Percentiles rank a stretch among this genome's conserved stretches.
These are phyloP conservation scores for Penicillium sclerotiorum DNA, from an alignment of 2,329 filamentous ascomycete genomes.

Conservation along the genomic window DNA sequence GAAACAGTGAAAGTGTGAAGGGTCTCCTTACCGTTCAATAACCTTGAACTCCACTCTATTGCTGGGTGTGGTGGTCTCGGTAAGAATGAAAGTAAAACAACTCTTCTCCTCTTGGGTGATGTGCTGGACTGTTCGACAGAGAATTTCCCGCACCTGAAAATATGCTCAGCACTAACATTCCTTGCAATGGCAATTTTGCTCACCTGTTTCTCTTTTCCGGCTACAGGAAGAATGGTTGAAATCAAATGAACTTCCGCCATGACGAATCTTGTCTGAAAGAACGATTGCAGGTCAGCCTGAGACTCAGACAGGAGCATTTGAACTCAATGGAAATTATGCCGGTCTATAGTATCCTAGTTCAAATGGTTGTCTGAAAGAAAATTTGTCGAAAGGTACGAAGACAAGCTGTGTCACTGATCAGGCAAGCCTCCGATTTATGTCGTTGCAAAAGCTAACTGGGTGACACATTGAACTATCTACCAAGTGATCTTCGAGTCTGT, in stretches of 20 bases:
- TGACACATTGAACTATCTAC: too few relatives aligned
- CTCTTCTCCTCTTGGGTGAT: background rate
- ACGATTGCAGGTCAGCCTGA: too few relatives aligned
- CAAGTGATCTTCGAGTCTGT: too few relatives aligned
- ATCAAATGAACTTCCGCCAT: slow-evolving; percentile 1
- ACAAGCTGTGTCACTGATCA: too few relatives aligned
- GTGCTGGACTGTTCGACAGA: background rate
- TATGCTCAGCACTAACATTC: background rate
- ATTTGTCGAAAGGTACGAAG: too few relatives aligned
- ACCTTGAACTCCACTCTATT: background rate
- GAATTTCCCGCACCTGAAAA: background rate
- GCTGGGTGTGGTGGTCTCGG: background rate
- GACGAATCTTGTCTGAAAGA: background rate
- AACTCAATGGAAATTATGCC: too few relatives aligned
- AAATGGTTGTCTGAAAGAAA: too few relatives aligned
- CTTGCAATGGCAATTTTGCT: background rate
- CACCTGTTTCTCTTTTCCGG: background rate
- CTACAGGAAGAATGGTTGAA: background rate
- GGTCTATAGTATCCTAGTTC: too few relatives aligned
- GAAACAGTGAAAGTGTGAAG: background rate
- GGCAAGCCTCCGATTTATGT: too few relatives aligned
- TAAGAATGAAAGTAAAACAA: background rate
- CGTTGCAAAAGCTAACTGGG: too few relatives aligned
- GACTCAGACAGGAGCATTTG: too few relatives aligned
- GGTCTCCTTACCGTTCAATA: slow-evolving; percentile 1